Percentiles rank a stretch among this genome's conserved stretches.
These are phyloP conservation scores for Rhizophagus prolifer DNA, from an alignment of 192 early-diverging fungal genomes.

Conservation along the genomic window DNA sequence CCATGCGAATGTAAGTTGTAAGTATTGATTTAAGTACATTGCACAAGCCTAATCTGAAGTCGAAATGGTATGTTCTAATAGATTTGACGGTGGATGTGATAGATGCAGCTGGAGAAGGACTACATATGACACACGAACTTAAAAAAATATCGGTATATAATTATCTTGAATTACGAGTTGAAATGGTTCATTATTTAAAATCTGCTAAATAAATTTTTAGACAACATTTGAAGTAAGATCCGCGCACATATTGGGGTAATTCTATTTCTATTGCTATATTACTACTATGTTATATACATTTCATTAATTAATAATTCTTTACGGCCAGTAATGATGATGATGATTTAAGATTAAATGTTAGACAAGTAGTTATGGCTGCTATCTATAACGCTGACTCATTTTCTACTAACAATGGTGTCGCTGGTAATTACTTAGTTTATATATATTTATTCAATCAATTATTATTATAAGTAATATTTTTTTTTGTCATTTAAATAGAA, in stretches of 20 bases:
- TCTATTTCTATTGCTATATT: neutral
- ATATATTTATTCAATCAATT: neutral
- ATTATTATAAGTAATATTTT: neutral
- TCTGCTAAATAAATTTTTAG: constrained; percentile 4
- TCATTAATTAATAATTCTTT: neutral
- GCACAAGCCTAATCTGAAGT: neutral
- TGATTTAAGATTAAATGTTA: constrained; percentile 9
- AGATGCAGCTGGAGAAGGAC: constrained; percentile 62
- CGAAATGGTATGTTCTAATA: constrained; percentile 21
- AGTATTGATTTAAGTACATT: neutral
- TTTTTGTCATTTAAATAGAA: neutral
- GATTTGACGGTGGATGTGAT: constrained; percentile 66
- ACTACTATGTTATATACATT: neutral
- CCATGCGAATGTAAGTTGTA: constrained; percentile 50
- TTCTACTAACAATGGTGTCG: neutral
- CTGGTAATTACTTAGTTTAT: neutral
- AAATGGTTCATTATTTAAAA: neutral
- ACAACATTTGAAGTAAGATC: constrained; percentile 22
- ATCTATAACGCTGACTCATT: neutral
- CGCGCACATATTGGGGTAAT: constrained; percentile 25
- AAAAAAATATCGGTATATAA: constrained; percentile 50
- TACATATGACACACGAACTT: constrained; percentile 56
- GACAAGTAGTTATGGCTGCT: neutral
- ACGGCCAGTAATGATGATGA: neutral
- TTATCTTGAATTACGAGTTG: neutral